Evolutionary conservation across 2,329 filamentous ascomycete species (phyloP), one percentile per base, ranked within the genome.

Genomic region (Lecanicillium sp.): DNA sequence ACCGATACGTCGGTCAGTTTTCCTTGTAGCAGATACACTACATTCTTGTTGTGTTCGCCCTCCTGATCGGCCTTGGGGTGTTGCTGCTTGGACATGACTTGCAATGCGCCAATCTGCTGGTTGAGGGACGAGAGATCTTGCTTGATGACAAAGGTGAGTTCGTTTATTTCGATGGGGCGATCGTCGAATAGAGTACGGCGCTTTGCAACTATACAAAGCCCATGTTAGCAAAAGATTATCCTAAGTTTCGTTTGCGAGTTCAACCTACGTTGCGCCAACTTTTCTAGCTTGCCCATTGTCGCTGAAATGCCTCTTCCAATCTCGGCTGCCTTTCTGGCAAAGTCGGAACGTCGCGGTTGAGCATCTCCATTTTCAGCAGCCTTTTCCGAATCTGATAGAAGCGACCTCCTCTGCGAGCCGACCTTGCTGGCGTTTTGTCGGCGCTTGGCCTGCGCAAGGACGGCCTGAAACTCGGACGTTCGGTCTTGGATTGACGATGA

Each of bases 181-280:
- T 98, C 92, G 61, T 98, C 92, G 59, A 98, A 98, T 31, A 98
- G 79, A 9, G 92, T 95, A 64, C 95, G 94, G 54, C 90, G 80
- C 62, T 88, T 90, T n/a, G 92, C 92, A 57, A 98, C 80, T 85
- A 44, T 18, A 14, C 8, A 8, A 25, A 6, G 22, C 6, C 22
- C 6, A 14, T 11, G 40, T 50, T n/a, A 51, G 44, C 25, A 36
- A n/a, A 29, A 7, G 29, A 28, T 17, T 31, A 6, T n/a, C 20
- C 16, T 4, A 11, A 6, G 12, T 13, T 8, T 22, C 8, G 11
- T 3, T 5, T n/a, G 19, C 20, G 9, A 22, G 33, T n/a, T 13
- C 35, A 16, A 67, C 76, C 54, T 62, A 84, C 80, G 68, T 60
- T 95, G 85, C 44, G 89, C 90, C 48, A 98, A 68, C 60, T 94